phyloP scores from a whole-genome alignment of 78 protist species.

The Dictyostelium intermedium region DNA sequence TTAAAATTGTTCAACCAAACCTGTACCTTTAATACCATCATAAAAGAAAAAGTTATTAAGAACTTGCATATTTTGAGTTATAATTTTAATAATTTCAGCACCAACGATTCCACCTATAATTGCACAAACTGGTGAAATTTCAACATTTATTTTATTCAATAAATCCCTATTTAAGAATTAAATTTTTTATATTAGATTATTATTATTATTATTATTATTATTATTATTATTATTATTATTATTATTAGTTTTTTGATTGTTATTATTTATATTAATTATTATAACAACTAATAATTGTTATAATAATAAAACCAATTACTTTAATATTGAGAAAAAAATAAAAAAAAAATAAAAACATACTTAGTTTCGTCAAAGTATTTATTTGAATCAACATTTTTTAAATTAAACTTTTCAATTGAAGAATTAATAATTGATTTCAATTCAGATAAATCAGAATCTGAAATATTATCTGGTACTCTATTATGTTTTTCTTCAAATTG shows the following conservation, averaged over 20 bases:
- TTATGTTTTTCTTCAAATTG: constrained; percentile 8
- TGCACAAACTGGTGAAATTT: constrained; percentile 77
- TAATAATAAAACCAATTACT: no score
- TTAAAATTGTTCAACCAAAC: constrained; percentile 37
- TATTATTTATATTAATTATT: no score
- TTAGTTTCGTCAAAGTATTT: not conserved
- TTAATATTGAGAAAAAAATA: not conserved
- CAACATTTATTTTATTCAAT: not conserved
- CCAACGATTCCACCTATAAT: constrained; percentile 80
- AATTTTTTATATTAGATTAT: not conserved
- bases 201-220: not conserved
- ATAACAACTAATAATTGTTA: not conserved
- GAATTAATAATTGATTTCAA: not conserved
- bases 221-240: no score
- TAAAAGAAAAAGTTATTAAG: constrained; percentile 58
- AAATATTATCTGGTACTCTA: not conserved
- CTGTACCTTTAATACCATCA: constrained; percentile 47
- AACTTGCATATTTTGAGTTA: constrained; percentile 44
- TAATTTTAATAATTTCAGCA: constrained; percentile 69
- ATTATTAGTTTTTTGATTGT: no score
- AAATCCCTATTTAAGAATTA: not conserved
- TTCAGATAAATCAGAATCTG: not conserved
- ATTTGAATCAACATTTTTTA: not conserved
- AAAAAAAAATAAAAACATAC: not conserved
- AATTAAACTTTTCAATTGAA: not conserved